phyloP scores from a whole-genome alignment of 202 grass and related monocot genomes.

The Carex arenaria region DNA sequence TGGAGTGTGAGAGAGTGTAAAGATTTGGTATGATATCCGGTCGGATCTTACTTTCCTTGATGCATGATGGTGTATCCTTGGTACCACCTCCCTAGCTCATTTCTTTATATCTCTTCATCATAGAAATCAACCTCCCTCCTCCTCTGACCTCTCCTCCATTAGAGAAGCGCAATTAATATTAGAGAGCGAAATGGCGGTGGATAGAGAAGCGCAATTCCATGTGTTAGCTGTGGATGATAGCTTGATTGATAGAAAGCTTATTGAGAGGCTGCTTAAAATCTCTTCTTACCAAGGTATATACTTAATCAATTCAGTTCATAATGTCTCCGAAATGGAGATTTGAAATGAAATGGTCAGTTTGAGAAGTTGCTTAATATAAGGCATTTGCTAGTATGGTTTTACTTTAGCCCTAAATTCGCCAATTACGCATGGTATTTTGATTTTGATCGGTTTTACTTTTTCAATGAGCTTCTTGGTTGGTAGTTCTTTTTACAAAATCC shows the following conservation, averaged over 20 bases:
- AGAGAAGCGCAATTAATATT: no score
- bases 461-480: background rate
- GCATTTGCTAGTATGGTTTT: background rate
- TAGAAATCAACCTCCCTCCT: background rate
- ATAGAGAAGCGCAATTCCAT: constrained; percentile 61
- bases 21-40: constrained; percentile 77
- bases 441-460: background rate
- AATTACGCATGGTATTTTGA: background rate
- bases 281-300: constrained; percentile 85
- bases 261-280: constrained; percentile 84
- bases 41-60: constrained; percentile 71
- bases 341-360: background rate
- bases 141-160: background rate
- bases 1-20: constrained; percentile 25
- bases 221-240: constrained; percentile 93
- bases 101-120: constrained; percentile 29
- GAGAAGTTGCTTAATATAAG: background rate
- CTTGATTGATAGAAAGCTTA: constrained; percentile 95
- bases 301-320: background rate
- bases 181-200: constrained; percentile 37
- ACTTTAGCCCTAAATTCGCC: background rate
- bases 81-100: constrained; percentile 9
- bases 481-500: background rate
- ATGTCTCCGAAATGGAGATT: background rate
- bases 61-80: constrained; percentile 21